Percentiles rank a stretch among this genome's conserved stretches.
phyloP scores from a whole-genome alignment of 352 stramenopile species.

The Pythium monospermum region DNA sequence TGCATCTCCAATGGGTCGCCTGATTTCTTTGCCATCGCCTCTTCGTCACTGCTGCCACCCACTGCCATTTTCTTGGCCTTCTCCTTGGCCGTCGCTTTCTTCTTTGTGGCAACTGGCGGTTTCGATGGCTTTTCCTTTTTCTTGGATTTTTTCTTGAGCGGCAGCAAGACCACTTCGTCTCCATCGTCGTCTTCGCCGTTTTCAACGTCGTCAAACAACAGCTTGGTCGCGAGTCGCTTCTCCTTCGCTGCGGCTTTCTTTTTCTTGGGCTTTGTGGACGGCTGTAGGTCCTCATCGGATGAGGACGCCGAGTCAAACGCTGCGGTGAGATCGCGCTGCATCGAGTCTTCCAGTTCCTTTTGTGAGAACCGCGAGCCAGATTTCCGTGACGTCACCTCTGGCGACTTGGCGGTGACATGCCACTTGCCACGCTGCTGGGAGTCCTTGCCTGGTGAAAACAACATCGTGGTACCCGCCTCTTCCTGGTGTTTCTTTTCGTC shows the following conservation, averaged over 20 bases:
- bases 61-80: conserved; percentile 24
- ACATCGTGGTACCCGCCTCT: conserved; percentile 26
- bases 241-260: background rate
- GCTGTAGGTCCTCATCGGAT: background rate
- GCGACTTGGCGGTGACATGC: conserved; percentile 58
- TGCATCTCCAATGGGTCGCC: conserved; percentile 16
- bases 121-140: conserved; percentile 19
- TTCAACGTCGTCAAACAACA: conserved; percentile 12
- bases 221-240: conserved; percentile 10
- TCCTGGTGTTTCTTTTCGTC: conserved; percentile 26
- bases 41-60: conserved; percentile 15
- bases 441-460: conserved; percentile 48
- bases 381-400: conserved; percentile 30
- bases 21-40: conserved; percentile 8
- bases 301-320: conserved; percentile 34
- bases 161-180: conserved; percentile 30
- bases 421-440: conserved; percentile 32
- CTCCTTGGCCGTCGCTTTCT: conserved; percentile 19
- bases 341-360: conserved; percentile 51
- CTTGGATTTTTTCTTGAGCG: conserved; percentile 41
- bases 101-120: conserved; percentile 12
- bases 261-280: background rate
- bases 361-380: conserved; percentile 9
- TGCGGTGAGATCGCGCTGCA: conserved; percentile 52
- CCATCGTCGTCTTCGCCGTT: conserved; percentile 25